Evolutionary conservation across 2,329 filamentous ascomycete species (phyloP), one percentile per base, ranked within the genome.

Genomic region (Colletotrichum orbiculare): DNA sequence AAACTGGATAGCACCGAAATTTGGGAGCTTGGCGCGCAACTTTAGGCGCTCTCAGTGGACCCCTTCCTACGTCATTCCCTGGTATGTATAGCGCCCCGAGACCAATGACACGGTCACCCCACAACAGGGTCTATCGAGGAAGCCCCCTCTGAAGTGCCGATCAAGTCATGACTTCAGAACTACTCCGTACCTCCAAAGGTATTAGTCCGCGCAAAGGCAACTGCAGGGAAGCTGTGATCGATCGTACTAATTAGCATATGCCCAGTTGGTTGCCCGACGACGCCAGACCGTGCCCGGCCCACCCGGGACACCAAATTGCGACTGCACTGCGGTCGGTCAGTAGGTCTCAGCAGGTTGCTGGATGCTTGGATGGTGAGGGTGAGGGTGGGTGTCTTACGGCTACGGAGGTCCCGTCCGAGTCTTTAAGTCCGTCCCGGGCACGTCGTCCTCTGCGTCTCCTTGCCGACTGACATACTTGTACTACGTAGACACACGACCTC

Each of bases 21-120:
- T 50, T 47, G 54, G 34, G 15, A 13, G 35, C 43, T 64, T 54
- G 49, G 49, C 54, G 49, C 56, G 38, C 45, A 55, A 43, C 54
- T 46, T 43, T 61, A 37, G 52, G 63, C 41, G 38, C 47, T n/a
- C 39, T 37, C 10, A 41, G 41, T 39, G 47, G 48, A 25, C 47
- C 37, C 42, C 10, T 13, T 42, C 33, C 58, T 66, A 62, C 63
- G 63, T 66, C 63, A 65, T 53, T 34, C n/a, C 42, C 33, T 34
- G 46, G 46, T 37, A 15, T 15, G 15, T 15, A 15, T 15, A 42
- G 42, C 34, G 48, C 47, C 42, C 58, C 52, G 33, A 62, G 47
- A 48, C 37, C 59, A n/a, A 65, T 62, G 63, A 65, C 63, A 65
- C 57, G 58, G 17, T 57, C 43, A 49, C 63, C 62, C 62, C 63